A percentile compares a stretch with the other conserved stretches of the same genome.
These are phyloP conservation scores for Magnusiomyces clavatus DNA, from an alignment of 1,139 yeast species.

Conservation along the genomic window DNA sequence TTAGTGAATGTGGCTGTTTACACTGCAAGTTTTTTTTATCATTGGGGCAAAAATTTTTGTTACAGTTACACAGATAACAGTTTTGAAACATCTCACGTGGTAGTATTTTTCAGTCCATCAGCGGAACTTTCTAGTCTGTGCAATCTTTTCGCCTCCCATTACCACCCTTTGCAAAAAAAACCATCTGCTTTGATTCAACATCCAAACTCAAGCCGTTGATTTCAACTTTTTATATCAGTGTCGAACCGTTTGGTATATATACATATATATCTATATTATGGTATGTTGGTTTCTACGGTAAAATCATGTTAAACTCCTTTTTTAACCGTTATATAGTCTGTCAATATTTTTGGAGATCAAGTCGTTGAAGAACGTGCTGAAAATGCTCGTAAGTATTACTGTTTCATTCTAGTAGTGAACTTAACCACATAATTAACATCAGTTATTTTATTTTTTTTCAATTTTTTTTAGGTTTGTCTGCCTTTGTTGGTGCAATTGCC, in stretches of 20 bases:
- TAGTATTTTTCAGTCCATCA: too few relatives aligned
- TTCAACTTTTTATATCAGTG: too few relatives aligned
- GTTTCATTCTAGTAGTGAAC: not conserved
- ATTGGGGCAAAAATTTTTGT: too few relatives aligned
- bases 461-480: constrained; percentile 47
- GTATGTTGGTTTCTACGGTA: not conserved
- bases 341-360: constrained; percentile 93
- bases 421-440: not conserved
- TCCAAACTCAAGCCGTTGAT: too few relatives aligned
- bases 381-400: constrained; percentile 58
- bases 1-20: too few relatives aligned
- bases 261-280: not conserved
- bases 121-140: too few relatives aligned
- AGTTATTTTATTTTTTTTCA: not conserved
- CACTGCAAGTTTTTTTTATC: too few relatives aligned
- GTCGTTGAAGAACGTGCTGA: constrained; percentile 97
- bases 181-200: too few relatives aligned
- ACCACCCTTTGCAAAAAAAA: not conserved
- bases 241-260: too few relatives aligned
- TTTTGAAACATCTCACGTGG: too few relatives aligned
- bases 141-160: not conserved
- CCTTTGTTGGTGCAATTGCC: constrained; percentile 98
- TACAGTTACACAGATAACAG: too few relatives aligned
- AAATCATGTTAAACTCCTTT: not conserved
- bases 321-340: constrained; percentile 41